Conservation (phyloP, 169 alveolate species). For the Pseudocohnilembus persalinus region DNA sequence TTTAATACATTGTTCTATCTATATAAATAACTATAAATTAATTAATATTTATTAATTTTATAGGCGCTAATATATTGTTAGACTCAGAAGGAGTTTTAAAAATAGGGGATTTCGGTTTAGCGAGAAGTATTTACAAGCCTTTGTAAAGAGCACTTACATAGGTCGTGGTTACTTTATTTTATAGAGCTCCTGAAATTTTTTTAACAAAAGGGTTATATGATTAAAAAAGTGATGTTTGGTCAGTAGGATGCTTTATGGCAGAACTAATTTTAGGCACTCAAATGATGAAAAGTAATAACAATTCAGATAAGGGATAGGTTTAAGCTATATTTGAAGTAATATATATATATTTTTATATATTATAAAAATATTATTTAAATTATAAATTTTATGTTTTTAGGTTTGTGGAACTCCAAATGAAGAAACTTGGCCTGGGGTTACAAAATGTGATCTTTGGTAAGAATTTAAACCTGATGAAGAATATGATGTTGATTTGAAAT, state of each 20-base stretch:
- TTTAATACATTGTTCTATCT: too few relatives aligned
- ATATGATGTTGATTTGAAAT: too few relatives aligned
- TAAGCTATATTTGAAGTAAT: slow-evolving; percentile 46
- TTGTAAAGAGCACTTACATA: slow-evolving; percentile 35
- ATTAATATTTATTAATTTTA: slow-evolving; percentile 38
- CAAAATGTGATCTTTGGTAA: neutral
- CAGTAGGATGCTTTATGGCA: slow-evolving; percentile 91
- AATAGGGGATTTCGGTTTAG: slow-evolving; percentile 57
- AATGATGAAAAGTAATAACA: slow-evolving; percentile 86
- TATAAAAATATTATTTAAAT: too few relatives aligned
- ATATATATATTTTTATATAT: too few relatives aligned
- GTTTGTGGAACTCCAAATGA: neutral
- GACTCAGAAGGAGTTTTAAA: slow-evolving; percentile 44
- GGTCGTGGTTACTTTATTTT: slow-evolving; percentile 72
- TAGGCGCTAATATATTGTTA: slow-evolving; percentile 34
- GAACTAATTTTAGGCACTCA: slow-evolving; percentile 89
- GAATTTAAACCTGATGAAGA: neutral
- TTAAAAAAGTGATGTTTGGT: slow-evolving; percentile 94
- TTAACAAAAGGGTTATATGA: slow-evolving; percentile 56
- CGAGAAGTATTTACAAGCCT: slow-evolving; percentile 54
- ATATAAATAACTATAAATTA: too few relatives aligned
- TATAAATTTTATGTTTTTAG: neutral
- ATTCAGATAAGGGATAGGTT: slow-evolving; percentile 89
- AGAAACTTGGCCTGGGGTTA: neutral
- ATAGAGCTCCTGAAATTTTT: slow-evolving; percentile 81